Evolutionary conservation across 345 rosid genomes (phyloP), one percentile per base, ranked within the genome.

Genomic region (Linum tenue): DNA sequence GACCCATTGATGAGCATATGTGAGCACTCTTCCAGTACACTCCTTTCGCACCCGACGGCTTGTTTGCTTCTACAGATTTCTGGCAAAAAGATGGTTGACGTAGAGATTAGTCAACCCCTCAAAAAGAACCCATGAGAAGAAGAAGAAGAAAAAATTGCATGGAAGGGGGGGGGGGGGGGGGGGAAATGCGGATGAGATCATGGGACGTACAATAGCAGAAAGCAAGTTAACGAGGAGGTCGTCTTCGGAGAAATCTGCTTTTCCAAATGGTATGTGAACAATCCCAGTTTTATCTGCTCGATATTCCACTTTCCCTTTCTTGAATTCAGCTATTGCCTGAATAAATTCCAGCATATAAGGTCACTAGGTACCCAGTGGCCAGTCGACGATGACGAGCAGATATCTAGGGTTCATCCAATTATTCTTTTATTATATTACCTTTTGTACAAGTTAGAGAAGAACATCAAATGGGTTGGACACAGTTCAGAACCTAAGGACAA

Each of bases 281-380:
- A 94, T 90, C 55, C 99, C 99, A 39, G 99, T 88, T 82, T 94
- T 94, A 79, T 94, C 97, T 39, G 95, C 97, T 67, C 96, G 86
- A 71, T 75, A 94, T 75, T 90, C 96, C 22, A 94, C 91, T 70
- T 94, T 90, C 6, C 99, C 99, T 80, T 84, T 81, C 80, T 90
- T 90, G 85, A 90, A 94, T 79, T 94, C 99, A 59, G 82, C 87
- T 75, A 94, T 87, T 56, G 97, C 99, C 99, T 94, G 89, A 60
- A 73, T 36, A 68, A 60, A 67, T 35, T 22, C 10, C 43, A 66
- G 44, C 6, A 16, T 40, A 65, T 1, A 5, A 17, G 43, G 16
- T 62, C 65, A 41, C 12, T 14, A 44, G 31, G 31, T 22, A 22
- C 31, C 31, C 31, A 22, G 31, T 22, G 31, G 31, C 31, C 31